Conservation (phyloP, 1,284 basidiomycete species). For the Leccinum subrobustum region DNA sequence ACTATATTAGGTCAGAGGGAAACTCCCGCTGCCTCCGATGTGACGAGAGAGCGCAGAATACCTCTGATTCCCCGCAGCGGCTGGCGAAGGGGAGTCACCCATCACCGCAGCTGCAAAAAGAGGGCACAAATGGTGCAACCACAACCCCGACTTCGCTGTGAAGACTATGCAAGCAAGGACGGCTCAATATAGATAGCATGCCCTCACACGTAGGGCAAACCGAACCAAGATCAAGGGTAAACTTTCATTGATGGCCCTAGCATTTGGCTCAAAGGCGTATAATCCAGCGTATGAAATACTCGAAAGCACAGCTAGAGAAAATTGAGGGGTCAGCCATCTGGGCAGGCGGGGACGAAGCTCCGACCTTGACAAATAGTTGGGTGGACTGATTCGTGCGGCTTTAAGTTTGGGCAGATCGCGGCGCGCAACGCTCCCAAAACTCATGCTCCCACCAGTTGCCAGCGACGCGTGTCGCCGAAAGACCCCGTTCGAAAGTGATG, state of each 20-base stretch:
- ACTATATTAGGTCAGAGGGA: conserved; percentile 11
- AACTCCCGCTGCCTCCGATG: conserved; percentile 11
- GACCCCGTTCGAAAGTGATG: conserved; percentile 39
- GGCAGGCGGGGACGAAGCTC: conserved; percentile 34
- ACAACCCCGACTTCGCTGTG: conserved; percentile 8
- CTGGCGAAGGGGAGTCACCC: conserved; percentile 1
- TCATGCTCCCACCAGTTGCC: conserved; percentile 56
- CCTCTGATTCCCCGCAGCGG: conserved; percentile 10
- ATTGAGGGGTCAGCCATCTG: conserved; percentile 16
- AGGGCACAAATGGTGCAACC: conserved; percentile 19
- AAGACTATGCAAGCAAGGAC: conserved; percentile 1
- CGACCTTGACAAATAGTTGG: conserved; percentile 26
- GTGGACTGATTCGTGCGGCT: conserved; percentile 8
- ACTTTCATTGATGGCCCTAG: neutral
- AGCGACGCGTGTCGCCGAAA: conserved; percentile 44
- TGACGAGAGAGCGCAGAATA: neutral
- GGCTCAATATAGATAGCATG: conserved; percentile 6
- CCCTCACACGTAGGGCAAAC: neutral
- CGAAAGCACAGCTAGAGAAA: conserved; percentile 10
- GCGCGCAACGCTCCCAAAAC: conserved; percentile 47
- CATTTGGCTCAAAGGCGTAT: conserved; percentile 6
- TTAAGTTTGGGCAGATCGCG: conserved; percentile 16
- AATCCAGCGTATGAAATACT: conserved; percentile 17
- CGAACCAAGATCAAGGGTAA: conserved; percentile 2
- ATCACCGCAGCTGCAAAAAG: conserved; percentile 2